These are phyloP conservation scores for Geranomyces michiganensis DNA, from an alignment of 192 early-diverging fungal species.

Conservation along the genomic window DNA sequence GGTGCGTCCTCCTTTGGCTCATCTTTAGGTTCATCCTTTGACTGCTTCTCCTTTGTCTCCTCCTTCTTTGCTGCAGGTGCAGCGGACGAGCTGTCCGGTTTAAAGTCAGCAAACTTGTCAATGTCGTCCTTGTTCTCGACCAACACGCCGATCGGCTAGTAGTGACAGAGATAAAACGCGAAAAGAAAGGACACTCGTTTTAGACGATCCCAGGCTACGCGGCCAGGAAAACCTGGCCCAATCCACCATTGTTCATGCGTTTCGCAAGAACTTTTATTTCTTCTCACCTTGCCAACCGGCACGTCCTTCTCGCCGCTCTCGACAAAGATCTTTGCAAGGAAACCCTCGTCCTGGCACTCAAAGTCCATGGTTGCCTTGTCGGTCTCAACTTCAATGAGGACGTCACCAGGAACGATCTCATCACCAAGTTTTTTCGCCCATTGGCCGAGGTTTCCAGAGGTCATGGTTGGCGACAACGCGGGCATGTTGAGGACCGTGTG, in stretches of 20 bases:
- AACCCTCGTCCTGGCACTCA: slow-evolving; percentile 98
- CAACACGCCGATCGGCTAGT: slow-evolving; percentile 86
- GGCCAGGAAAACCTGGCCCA: too few relatives aligned
- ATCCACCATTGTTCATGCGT: too few relatives aligned
- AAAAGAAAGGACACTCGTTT: too few relatives aligned
- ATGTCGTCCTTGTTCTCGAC: slow-evolving; percentile 89
- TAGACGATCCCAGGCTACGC: too few relatives aligned
- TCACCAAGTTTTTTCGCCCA: slow-evolving; percentile 98
- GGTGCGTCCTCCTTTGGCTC: slow-evolving; percentile 1
- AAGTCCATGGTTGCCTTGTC: slow-evolving; percentile 99
- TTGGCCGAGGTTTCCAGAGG: slow-evolving; percentile 77
- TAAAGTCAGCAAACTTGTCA: slow-evolving; percentile 83
- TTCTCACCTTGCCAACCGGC: slow-evolving; percentile 67
- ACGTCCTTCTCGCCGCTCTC: slow-evolving; percentile 83
- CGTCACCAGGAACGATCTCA: slow-evolving; percentile 83
- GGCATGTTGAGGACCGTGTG: slow-evolving; percentile 93
- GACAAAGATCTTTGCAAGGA: slow-evolving; percentile 90
- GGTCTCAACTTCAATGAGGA: slow-evolving; percentile 95
- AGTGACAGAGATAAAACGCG: not conserved
- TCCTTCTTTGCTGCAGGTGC: slow-evolving; percentile 13
- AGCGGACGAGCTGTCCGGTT: slow-evolving; percentile 31
- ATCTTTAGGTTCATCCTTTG: not conserved
- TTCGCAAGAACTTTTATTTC: too few relatives aligned
- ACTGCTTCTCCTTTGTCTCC: slow-evolving; percentile 14
- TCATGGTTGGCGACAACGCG: slow-evolving; percentile 99